phyloP scores from a whole-genome alignment of 2,329 filamentous ascomycete genomes.

The Aspergillus brunneoviolaceus region DNA sequence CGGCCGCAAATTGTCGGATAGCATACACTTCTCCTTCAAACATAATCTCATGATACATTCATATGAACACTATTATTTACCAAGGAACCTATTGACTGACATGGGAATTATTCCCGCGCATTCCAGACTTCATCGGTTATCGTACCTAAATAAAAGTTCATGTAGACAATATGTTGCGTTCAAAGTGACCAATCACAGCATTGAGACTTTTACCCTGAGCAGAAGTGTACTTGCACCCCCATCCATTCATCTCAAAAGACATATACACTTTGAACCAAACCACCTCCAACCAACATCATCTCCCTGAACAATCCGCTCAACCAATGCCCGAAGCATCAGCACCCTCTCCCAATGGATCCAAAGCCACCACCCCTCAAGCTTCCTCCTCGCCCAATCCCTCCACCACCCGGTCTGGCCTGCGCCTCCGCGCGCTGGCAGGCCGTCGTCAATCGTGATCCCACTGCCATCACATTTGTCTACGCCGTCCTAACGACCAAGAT shows the following conservation, averaged over 20 bases:
- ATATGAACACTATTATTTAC: too few species aligned
- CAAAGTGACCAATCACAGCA: slow-evolving; percentile 38
- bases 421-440: slow-evolving; percentile 44
- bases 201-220: not conserved
- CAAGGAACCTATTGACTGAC: too few species aligned
- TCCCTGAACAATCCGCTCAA: not conserved
- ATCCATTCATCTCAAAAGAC: too few species aligned
- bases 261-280: not conserved
- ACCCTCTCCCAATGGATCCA: slow-evolving; percentile 6
- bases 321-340: not conserved
- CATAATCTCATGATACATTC: too few species aligned
- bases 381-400: slow-evolving; percentile 19
- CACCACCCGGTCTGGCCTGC: not conserved
- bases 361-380: slow-evolving; percentile 20
- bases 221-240: not conserved
- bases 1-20: too few species aligned
- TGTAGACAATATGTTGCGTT: slow-evolving; percentile 20
- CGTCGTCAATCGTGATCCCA: slow-evolving; percentile 45
- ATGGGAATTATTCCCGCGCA: too few species aligned
- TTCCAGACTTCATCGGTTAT: too few species aligned
- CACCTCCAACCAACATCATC: not conserved
- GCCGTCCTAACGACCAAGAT: slow-evolving; percentile 57
- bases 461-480: slow-evolving; percentile 54
- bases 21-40: too few species aligned
- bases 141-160: too few species aligned